Evolutionary conservation across 148 eudicot genomes (phyloP).

Genomic region (Nepenthes mirabilis): DNA sequence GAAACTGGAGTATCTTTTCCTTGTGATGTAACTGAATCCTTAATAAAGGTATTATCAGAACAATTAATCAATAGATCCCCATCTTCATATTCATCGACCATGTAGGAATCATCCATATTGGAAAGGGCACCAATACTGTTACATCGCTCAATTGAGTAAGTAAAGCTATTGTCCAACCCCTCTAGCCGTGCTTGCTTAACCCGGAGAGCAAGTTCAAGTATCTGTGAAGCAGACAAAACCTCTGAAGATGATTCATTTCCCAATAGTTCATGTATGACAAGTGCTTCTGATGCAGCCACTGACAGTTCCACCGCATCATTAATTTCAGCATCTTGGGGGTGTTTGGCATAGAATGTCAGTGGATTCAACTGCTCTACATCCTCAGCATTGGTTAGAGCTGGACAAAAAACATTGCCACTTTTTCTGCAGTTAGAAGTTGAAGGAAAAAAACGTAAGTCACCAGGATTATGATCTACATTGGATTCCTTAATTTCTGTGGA

Average conservation of each 20-base stretch:
- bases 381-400: slow-evolving; percentile 8
- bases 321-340: slow-evolving; percentile 19
- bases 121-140: slow-evolving; percentile 32
- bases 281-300: slow-evolving; percentile 80
- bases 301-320: slow-evolving; percentile 70
- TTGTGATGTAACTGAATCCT: slow-evolving; percentile 34
- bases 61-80: slow-evolving; percentile 33
- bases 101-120: slow-evolving; percentile 43
- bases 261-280: slow-evolving; percentile 47
- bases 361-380: slow-evolving; percentile 8
- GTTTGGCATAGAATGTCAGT: slow-evolving; percentile 16
- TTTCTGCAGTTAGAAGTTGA: slow-evolving; percentile 13
- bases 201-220: slow-evolving; percentile 65
- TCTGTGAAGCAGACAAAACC: slow-evolving; percentile 28
- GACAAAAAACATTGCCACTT: slow-evolving; percentile 6
- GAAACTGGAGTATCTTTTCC: slow-evolving; percentile 52
- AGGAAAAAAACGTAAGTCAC: slow-evolving; percentile 9
- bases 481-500: slow-evolving; percentile 8
- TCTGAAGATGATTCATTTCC: slow-evolving; percentile 22
- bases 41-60: slow-evolving; percentile 9
- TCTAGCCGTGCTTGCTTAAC: slow-evolving; percentile 72
- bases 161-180: slow-evolving; percentile 11
- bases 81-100: slow-evolving; percentile 70
- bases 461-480: slow-evolving; percentile 13
- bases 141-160: slow-evolving; percentile 14